Evolutionary conservation across 148 eudicot species (phyloP).

Genomic region (Nyssa sinensis): DNA sequence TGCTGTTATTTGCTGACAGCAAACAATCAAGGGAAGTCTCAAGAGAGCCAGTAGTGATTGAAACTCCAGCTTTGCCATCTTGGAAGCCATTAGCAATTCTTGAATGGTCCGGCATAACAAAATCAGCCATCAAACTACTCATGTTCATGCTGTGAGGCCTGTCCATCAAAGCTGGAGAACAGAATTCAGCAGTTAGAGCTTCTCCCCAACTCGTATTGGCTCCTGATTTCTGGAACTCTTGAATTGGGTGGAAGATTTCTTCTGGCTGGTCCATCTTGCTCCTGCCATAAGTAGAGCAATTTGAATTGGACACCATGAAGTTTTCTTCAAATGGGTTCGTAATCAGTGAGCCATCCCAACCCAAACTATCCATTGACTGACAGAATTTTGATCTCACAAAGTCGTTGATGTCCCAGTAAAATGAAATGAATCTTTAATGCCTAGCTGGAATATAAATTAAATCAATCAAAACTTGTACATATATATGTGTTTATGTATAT

Average conservation of each 20-base stretch:
- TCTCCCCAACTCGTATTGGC: not conserved
- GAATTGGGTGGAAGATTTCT: not conserved
- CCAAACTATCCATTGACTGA: slow-evolving; percentile 30
- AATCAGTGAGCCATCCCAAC: slow-evolving; percentile 22
- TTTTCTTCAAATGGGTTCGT: slow-evolving; percentile 25
- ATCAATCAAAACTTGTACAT: not conserved
- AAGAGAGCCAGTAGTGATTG: slow-evolving; percentile 31
- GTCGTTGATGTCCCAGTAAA: not conserved
- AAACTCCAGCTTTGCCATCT: too few relatives aligned
- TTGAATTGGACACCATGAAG: slow-evolving; percentile 7
- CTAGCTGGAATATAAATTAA: not conserved
- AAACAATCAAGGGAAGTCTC: slow-evolving; percentile 52
- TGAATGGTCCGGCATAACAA: not conserved
- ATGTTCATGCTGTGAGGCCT: not conserved
- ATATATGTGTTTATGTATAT: not conserved
- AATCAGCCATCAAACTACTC: slow-evolving; percentile 5
- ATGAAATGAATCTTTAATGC: not conserved
- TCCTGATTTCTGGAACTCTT: not conserved
- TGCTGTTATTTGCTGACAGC: slow-evolving; percentile 48
- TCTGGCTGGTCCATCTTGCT: not conserved
- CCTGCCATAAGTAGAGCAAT: too few relatives aligned
- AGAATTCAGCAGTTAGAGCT: not conserved
- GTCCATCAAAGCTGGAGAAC: too few relatives aligned
- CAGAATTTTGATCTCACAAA: not conserved
- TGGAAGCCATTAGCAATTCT: too few relatives aligned